Percentiles rank a stretch among this genome's conserved stretches.
Evolutionary conservation across 2,329 filamentous ascomycete genomes (phyloP).

Genomic region (Alternaria longipes): DNA sequence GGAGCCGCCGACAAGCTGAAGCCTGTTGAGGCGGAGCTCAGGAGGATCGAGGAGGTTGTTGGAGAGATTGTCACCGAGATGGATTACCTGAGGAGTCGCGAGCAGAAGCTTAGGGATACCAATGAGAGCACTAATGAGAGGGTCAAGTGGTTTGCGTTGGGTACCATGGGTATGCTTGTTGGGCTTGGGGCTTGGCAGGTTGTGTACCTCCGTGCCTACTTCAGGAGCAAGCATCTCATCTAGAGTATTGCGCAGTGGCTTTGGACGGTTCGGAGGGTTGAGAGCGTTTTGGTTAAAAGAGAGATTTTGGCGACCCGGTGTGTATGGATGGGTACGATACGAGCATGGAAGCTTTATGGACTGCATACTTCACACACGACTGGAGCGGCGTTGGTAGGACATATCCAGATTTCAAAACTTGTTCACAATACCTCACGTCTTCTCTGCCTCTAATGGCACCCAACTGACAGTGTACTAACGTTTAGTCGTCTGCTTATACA

Average conservation of each 20-base stretch:
- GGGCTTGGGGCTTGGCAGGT: constrained; percentile 96
- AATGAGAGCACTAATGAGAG: constrained; percentile 99
- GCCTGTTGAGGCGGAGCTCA: constrained; percentile 93
- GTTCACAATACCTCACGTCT: not conserved
- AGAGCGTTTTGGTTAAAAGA: constrained; percentile 9
- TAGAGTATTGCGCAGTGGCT: constrained; percentile 32
- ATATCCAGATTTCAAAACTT: constrained; percentile 10
- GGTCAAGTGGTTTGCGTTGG: constrained; percentile 98
- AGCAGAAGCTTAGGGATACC: constrained; percentile 96
- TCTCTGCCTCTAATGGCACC: not conserved
- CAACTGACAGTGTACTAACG: not conserved
- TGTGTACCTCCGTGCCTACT: constrained; percentile 96
- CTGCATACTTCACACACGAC: constrained; percentile 30
- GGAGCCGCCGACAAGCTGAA: constrained; percentile 97
- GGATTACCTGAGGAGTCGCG: constrained; percentile 89
- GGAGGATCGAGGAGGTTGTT: constrained; percentile 90
- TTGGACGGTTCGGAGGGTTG: not conserved
- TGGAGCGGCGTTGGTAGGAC: constrained; percentile 37
- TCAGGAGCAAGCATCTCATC: constrained; percentile 67
- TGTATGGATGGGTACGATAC: constrained; percentile 27
- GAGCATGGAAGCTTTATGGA: constrained; percentile 15
- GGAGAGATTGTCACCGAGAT: constrained; percentile 90
- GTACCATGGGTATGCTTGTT: constrained; percentile 89
- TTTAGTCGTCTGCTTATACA: not conserved
- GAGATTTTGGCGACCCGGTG: not conserved